Conservation (phyloP, 2,329 filamentous ascomycete genomes). For the Cytospora chrysosperma region DNA sequence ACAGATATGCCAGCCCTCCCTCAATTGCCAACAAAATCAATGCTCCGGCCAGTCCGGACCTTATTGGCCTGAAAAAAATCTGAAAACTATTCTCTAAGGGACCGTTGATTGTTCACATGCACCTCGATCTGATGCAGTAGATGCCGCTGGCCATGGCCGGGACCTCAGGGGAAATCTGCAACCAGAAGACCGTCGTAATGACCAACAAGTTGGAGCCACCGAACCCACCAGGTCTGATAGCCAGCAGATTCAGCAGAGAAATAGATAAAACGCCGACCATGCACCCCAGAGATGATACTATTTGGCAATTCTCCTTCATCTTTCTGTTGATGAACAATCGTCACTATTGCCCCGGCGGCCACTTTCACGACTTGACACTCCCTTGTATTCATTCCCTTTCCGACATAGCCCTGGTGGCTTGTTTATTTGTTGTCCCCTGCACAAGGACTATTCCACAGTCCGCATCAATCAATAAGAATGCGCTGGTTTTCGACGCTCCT, state of each 20-base stretch:
- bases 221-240: not conserved
- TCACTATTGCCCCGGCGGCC: not conserved
- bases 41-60: no score
- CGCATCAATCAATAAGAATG: not conserved
- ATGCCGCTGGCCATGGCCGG: no score
- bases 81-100: no score
- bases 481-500: not conserved
- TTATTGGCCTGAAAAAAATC: no score
- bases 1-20: no score
- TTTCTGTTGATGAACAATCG: not conserved
- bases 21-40: no score
- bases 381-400: not conserved
- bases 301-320: not conserved
- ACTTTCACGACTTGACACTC: not conserved
- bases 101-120: no score
- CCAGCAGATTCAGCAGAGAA: not conserved
- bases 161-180: no score
- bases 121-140: no score
- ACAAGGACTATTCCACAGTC: not conserved
- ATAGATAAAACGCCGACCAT: not conserved
- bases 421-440: not conserved
- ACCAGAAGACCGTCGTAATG: not conserved
- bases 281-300: not conserved
- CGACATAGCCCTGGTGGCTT: not conserved
- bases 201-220: not conserved